phyloP scores from a whole-genome alignment of 257 asterid species.

The Fraxinus pennsylvanica region DNA sequence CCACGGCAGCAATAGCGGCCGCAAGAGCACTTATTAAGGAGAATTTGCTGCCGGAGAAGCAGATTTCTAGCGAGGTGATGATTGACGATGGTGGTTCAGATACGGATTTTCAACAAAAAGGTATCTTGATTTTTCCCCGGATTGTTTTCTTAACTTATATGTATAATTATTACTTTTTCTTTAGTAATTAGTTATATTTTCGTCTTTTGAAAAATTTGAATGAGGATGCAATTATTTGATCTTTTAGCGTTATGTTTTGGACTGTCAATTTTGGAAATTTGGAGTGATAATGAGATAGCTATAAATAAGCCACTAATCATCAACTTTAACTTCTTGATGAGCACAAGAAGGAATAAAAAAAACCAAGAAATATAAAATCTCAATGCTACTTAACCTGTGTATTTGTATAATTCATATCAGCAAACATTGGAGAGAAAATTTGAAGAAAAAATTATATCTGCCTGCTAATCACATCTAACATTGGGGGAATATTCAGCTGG shows the following conservation, averaged over 20 bases:
- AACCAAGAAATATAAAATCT: not conserved
- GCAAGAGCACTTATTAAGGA: slow-evolving; percentile 74
- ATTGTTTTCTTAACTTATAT: not conserved
- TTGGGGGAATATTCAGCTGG: not conserved
- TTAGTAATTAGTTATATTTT: not conserved
- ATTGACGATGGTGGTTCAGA: slow-evolving; percentile 20
- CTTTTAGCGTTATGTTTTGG: not conserved
- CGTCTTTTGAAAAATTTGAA: not conserved
- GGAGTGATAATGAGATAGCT: not conserved
- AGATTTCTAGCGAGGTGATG: slow-evolving; percentile 29
- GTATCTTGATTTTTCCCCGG: slow-evolving; percentile 28
- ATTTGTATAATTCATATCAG: not conserved
- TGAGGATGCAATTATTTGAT: not conserved
- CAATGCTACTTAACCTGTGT: not conserved
- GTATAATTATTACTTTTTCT: not conserved
- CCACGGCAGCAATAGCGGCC: slow-evolving; percentile 95
- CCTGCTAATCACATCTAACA: no score
- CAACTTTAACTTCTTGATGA: not conserved
- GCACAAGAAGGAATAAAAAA: not conserved
- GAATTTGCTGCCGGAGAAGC: slow-evolving; percentile 36
- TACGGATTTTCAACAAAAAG: slow-evolving; percentile 39
- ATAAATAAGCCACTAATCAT: no score
- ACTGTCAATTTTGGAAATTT: no score
- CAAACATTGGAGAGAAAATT: not conserved
- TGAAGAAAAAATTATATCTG: not conserved